Percentiles rank a stretch among this genome's conserved stretches.
Evolutionary conservation across 352 stramenopile species (phyloP).

Genomic region (Phytopythium kandeliae): DNA sequence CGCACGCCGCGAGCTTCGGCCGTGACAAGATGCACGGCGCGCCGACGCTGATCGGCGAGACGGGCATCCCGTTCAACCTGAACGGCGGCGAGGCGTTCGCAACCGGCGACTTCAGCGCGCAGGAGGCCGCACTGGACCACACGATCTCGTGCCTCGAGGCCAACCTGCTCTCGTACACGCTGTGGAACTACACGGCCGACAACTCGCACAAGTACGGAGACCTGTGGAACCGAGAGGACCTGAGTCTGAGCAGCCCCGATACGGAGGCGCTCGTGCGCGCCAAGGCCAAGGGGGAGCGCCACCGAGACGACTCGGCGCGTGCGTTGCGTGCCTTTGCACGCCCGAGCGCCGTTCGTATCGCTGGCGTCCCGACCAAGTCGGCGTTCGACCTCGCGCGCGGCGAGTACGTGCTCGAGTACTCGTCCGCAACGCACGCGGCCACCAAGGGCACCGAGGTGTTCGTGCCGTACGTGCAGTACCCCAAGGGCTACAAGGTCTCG

Average conservation of each 20-base stretch:
- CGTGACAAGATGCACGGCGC: conserved; percentile 28
- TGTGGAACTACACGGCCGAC: conserved; percentile 87
- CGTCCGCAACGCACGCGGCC: conserved; percentile 22
- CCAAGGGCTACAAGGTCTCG: conserved; percentile 42
- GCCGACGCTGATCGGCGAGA: conserved; percentile 64
- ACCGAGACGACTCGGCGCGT: conserved; percentile 34
- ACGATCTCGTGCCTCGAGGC: conserved; percentile 60
- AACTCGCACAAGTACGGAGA: conserved; percentile 79
- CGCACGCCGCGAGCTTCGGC: conserved; percentile 6
- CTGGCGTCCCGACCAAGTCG: conserved; percentile 52
- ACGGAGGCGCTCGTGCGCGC: not conserved
- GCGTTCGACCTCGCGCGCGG: conserved; percentile 40
- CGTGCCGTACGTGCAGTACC: conserved; percentile 73
- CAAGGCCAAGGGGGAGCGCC: conserved; percentile 18
- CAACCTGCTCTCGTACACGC: conserved; percentile 72
- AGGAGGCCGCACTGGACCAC: conserved; percentile 55
- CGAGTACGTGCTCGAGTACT: conserved; percentile 59
- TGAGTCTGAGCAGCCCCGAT: conserved; percentile 68
- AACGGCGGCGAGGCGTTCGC: conserved; percentile 33
- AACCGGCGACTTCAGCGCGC: conserved; percentile 36
- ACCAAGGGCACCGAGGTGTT: conserved; percentile 52
- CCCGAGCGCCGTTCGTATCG: conserved; percentile 62
- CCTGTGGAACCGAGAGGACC: conserved; percentile 84
- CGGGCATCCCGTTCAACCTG: conserved; percentile 69
- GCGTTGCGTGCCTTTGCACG: conserved; percentile 59